Base-by-base conservation (phyloP, 106 monocot genomes). In the Dioscorea alata region DNA sequence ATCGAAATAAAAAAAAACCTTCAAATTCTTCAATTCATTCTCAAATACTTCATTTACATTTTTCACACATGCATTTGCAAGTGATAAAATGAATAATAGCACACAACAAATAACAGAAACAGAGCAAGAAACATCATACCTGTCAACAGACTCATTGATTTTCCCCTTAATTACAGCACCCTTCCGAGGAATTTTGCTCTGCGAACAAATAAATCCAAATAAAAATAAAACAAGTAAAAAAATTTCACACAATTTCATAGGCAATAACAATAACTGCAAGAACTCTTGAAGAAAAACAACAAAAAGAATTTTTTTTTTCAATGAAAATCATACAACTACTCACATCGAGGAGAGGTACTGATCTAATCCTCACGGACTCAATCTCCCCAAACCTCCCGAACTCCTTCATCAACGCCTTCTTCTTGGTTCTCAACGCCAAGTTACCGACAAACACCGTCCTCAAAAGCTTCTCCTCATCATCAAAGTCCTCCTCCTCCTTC, bases 371-470 rank as follows among this genome's bases (percentile, higher is more conserved):
- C 50, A 87, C 76, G 3, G 96, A 97, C 24, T 97, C 96, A 15
- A 97, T 71, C 65, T 84, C 89, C 24, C 96, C 96, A 54, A 92
- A 97, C 65, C 49, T 58, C 49, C 58, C 75, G 64, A 97, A 97
- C 76, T 97, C 96, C 84, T 83, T 89, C 64, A 79, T 18, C 69
- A 97, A 57, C 23, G 73, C 69, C 80, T 97, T 97, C 71, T 71
- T 70, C 72, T 89, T 97, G 22, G 80, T 79, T 82, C 77, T 92
- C 50, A 97, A 19, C 32, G 91, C 82, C 76, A 97, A 64, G 53
- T 97, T 97, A 49, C 96, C 96, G 8, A 97, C 84, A 66, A 97
- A 97, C 8, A 97, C 75, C 28, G 96, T 97, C 80, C 89, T 86
- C 64, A 85, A 20, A 19, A 97, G 87, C 84, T 97, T 97, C 56